phyloP scores from a whole-genome alignment of 441 rosid species.

The Adansonia grandidieri region DNA sequence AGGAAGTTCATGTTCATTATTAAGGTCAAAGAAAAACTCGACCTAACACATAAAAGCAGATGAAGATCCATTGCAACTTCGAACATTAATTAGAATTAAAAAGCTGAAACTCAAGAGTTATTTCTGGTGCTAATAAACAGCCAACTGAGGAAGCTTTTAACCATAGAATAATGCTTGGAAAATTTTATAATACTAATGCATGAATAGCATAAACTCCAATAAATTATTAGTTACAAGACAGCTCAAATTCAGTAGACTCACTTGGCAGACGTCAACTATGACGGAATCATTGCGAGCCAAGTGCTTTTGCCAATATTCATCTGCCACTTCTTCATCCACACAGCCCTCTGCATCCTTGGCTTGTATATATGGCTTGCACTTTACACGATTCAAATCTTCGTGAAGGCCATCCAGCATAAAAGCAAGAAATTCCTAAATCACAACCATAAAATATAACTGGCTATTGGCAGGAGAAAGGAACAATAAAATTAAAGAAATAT shows the following conservation, averaged over 20 bases:
- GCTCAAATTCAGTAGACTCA: slow-evolving; percentile 33
- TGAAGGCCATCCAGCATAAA: slow-evolving; percentile 82
- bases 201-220: neutral
- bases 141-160: slow-evolving; percentile 3
- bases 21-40: neutral
- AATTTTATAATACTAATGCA: neutral
- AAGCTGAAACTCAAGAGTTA: neutral
- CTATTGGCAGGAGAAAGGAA: neutral
- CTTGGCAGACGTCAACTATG: slow-evolving; percentile 66
- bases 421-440: slow-evolving; percentile 63
- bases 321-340: slow-evolving; percentile 64
- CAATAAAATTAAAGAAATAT: neutral
- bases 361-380: slow-evolving; percentile 66
- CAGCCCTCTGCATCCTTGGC: slow-evolving; percentile 57
- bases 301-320: slow-evolving; percentile 66
- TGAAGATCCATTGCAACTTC: neutral
- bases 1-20: slow-evolving; percentile 8
- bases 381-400: slow-evolving; percentile 77
- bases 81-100: neutral
- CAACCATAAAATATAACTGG: slow-evolving; percentile 5
- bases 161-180: slow-evolving; percentile 1
- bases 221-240: neutral
- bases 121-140: slow-evolving; percentile 16
- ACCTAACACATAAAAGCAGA: neutral
- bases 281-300: slow-evolving; percentile 64